Evolutionary conservation across 805 yeast species (phyloP).

Genomic region (Barnettozyma vustinii): DNA sequence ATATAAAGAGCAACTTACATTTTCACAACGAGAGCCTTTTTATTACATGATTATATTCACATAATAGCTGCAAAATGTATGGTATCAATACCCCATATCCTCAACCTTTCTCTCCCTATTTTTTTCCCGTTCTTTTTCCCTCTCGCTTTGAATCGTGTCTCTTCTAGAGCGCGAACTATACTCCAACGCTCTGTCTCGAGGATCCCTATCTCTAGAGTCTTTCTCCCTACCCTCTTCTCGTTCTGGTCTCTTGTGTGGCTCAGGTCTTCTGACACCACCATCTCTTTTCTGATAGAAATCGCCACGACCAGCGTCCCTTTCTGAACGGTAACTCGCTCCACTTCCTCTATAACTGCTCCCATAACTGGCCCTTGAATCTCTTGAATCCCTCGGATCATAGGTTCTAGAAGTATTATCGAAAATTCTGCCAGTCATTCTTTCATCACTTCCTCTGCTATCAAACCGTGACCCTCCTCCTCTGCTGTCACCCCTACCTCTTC

Average conservation of each 20-base stretch:
- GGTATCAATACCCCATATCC: slow-evolving; percentile 1
- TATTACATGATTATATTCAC: background rate
- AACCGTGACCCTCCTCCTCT: slow-evolving; percentile 4
- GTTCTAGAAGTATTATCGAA: slow-evolving; percentile 10
- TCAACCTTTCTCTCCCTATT: slow-evolving; percentile 10
- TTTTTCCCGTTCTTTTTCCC: slow-evolving; percentile 19
- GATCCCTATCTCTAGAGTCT: slow-evolving; percentile 8
- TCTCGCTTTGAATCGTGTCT: slow-evolving; percentile 14
- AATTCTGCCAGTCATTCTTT: slow-evolving; percentile 16
- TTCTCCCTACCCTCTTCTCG: slow-evolving; percentile 7
- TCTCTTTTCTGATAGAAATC: background rate
- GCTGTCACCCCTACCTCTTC: background rate
- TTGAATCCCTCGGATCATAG: slow-evolving; percentile 9
- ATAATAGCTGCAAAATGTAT: background rate
- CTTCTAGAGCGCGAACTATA: slow-evolving; percentile 22
- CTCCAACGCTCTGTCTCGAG: slow-evolving; percentile 9
- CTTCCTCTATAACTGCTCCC: slow-evolving; percentile 1
- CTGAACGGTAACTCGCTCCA: slow-evolving; percentile 1
- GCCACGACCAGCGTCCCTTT: background rate
- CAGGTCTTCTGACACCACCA: slow-evolving; percentile 3
- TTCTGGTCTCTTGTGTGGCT: slow-evolving; percentile 6
- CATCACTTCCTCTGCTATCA: slow-evolving; percentile 8
- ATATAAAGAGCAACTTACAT: background rate
- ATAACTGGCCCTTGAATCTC: slow-evolving; percentile 4
- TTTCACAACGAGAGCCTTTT: background rate